Evolutionary conservation across 768 basidiomycete species (phyloP), one percentile per base, ranked within the genome.

Genomic region (Boletellus ananiceps): DNA sequence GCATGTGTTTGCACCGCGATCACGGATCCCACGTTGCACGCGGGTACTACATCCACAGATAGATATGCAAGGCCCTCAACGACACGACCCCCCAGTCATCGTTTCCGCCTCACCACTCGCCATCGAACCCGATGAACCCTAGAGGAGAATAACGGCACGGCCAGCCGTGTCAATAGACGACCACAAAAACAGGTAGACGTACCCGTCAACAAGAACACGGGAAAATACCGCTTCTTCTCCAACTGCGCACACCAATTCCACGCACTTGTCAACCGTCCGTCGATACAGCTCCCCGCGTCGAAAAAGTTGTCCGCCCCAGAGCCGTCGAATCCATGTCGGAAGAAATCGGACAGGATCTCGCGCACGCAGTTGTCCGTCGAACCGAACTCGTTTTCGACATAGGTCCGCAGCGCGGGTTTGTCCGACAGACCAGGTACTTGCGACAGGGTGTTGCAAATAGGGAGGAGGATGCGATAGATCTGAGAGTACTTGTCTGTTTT

Each of bases 231-330:
- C 71, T 93, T 93, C 74, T 91, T 93, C 73, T 92, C 90, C 56
- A 93, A 66, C 40, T 75, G 76, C 42, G 83, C 82, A 69, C 90
- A 93, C 90, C 90, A 93, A 63, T 93, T 90, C 90, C 90, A 93
- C 4, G 90, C 90, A 64, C 88, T 90, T 27, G 90, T 93, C 59
- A 93, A 67, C 4, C 90, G 77, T 12, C 89, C 89, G 59, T 92
- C 89, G 57, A 92, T 91, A 57, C 78, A 80, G 19, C 86, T 88
- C 15, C 90, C 88, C 34, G 89, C 90, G 62, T 92, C 89, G 63
- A 86, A 90, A 72, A 88, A 91, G 65, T 89, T 91, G 61, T 91
- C 89, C 3, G 89, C 90, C n/a, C 90, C 90, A 21, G 86, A 88
- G 1, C 90, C 90, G 65, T 93, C 89, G 62, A 92, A 92, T 1